Evolutionary conservation across 371 early-diverging fungal species (phyloP).

Genomic region (Cokeromyces recurvatus): DNA sequence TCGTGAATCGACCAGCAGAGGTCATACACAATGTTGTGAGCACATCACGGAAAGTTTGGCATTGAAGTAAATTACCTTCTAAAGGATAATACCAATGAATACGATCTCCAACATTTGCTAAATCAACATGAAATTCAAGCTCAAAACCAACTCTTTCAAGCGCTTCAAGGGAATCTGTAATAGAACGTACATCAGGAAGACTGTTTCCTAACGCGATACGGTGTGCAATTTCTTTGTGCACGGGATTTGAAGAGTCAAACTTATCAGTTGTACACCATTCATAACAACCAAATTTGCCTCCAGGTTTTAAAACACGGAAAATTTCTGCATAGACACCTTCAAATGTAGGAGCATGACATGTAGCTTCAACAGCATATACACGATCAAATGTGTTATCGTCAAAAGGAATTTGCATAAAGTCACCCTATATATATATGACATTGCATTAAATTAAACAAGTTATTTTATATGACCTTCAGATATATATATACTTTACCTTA

Average conservation of each 20-base stretch:
- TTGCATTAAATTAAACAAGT: too few species aligned
- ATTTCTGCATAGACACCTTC: slow-evolving; percentile 85
- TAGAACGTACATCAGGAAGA: slow-evolving; percentile 78
- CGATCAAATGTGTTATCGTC: slow-evolving; percentile 79
- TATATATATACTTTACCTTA: too few species aligned
- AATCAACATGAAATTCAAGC: slow-evolving; percentile 61
- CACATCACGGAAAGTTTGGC: slow-evolving; percentile 57
- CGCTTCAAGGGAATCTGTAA: slow-evolving; percentile 65
- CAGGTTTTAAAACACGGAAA: slow-evolving; percentile 89
- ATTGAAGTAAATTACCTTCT: slow-evolving; percentile 55
- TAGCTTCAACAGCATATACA: slow-evolving; percentile 92
- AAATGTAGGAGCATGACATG: slow-evolving; percentile 80
- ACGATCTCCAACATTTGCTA: slow-evolving; percentile 62
- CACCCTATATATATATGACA: slow-evolving; percentile 52
- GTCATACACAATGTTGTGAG: slow-evolving; percentile 52
- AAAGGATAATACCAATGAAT: slow-evolving; percentile 84
- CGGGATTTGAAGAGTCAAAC: slow-evolving; percentile 70
- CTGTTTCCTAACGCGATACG: slow-evolving; percentile 87
- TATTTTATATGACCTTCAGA: too few species aligned
- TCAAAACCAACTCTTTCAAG: slow-evolving; percentile 84
- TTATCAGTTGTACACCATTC: slow-evolving; percentile 90
- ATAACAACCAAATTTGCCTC: slow-evolving; percentile 84
- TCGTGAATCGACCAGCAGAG: slow-evolving; percentile 52
- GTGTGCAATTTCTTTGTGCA: slow-evolving; percentile 71
- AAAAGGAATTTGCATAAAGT: slow-evolving; percentile 91